Conservation (phyloP, 495 filamentous ascomycete species). For the Aspergillus cristatus region DNA sequence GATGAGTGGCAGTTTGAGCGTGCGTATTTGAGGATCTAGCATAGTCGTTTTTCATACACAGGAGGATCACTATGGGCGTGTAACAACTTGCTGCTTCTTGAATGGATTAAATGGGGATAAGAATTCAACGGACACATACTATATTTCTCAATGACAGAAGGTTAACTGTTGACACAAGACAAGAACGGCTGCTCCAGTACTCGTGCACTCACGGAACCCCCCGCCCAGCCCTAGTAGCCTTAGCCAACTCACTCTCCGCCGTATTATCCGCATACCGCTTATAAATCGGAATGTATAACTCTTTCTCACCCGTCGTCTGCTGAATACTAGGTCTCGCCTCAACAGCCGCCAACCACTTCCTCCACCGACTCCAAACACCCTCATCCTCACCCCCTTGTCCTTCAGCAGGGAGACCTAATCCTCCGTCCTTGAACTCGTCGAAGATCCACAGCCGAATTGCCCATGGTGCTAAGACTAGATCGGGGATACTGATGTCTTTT, state of each 20-base stretch:
- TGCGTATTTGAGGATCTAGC: too few species aligned
- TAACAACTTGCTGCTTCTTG: too few species aligned
- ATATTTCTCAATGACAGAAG: too few species aligned
- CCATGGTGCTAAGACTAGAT: constrained; percentile 60
- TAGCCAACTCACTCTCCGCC: constrained; percentile 60
- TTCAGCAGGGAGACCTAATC: constrained; percentile 45
- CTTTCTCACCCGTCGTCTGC: constrained; percentile 53
- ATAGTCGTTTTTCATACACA: too few species aligned
- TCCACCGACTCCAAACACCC: constrained; percentile 50
- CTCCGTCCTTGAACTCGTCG: constrained; percentile 58
- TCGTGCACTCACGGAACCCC: constrained; percentile 52
- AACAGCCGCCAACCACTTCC: constrained; percentile 49
- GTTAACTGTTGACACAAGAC: too few species aligned
- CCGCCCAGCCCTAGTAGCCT: constrained; percentile 54
- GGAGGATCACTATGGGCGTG: too few species aligned
- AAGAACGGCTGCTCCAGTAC: too few species aligned
- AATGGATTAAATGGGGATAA: too few species aligned
- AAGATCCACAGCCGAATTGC: constrained; percentile 59
- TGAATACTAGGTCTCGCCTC: constrained; percentile 45
- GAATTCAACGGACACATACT: not conserved
- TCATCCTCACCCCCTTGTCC: constrained; percentile 41
- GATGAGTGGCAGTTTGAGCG: too few species aligned
- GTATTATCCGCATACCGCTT: constrained; percentile 62
- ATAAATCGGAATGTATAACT: constrained; percentile 56
- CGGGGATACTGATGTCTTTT: constrained; percentile 44